These are phyloP conservation scores for Rhodotorula sp. DNA, from an alignment of 1,284 basidiomycete species.

Conservation along the genomic window DNA sequence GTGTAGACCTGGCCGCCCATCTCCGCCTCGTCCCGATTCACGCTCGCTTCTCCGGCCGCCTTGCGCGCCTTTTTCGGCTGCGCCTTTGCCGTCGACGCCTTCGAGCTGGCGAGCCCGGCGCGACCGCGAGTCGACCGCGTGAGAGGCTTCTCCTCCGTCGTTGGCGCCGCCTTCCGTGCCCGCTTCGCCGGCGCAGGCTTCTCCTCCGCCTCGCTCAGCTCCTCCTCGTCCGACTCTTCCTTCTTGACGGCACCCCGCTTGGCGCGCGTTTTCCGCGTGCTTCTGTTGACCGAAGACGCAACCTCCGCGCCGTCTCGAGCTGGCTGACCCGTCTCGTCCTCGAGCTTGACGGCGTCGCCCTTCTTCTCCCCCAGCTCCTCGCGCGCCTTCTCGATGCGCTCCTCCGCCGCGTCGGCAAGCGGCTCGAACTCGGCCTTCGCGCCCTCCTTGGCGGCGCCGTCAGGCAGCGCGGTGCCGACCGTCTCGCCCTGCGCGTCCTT, in stretches of 20 bases:
- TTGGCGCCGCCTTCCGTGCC: not conserved
- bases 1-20: constrained; percentile 14
- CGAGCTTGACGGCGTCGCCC: constrained; percentile 13
- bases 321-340: not conserved
- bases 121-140: not conserved
- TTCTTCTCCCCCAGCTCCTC: not conserved
- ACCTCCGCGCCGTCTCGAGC: not conserved
- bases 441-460: not conserved
- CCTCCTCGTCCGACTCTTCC: not conserved
- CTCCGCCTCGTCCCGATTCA: constrained; percentile 14
- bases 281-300: too few species aligned
- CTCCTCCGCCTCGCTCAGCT: not conserved
- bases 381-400: not conserved
- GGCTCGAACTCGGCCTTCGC: constrained; percentile 1
- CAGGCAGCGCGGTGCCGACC: not conserved
- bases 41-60: constrained; percentile 7
- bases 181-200: not conserved
- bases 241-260: not conserved
- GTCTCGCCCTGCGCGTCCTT: constrained; percentile 3
- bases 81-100: not conserved
- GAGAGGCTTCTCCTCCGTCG: too few species aligned
- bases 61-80: not conserved
- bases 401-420: not conserved
- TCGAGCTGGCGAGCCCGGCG: not conserved
- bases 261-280: too few species aligned